Conservation (phyloP, 768 basidiomycete species). For the Kwoniella botswanensis region DNA sequence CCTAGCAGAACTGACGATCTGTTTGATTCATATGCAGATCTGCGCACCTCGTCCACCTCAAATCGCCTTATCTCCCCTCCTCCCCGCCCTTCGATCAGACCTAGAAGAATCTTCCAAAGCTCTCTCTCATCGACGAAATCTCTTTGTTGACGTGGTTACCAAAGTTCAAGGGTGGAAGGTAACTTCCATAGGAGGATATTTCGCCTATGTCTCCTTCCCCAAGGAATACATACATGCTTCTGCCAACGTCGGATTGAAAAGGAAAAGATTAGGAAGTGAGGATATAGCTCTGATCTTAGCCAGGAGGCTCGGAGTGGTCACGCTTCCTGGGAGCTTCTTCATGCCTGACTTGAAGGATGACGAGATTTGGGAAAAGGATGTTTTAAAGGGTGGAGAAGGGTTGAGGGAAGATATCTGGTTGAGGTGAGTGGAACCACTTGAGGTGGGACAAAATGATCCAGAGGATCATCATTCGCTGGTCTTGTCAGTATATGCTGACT, state of each 20-base stretch:
- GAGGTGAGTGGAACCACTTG: conserved; percentile 39
- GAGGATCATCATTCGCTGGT: neutral
- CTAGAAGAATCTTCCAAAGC: conserved; percentile 64
- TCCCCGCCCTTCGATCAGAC: conserved; percentile 65
- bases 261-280: conserved; percentile 58
- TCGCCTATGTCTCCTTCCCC: conserved; percentile 69
- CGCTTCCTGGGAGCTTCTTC: conserved; percentile 73
- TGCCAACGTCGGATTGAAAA: conserved; percentile 25
- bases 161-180: conserved; percentile 65
- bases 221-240: conserved; percentile 21
- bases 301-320: conserved; percentile 68
- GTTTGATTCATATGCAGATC: conserved; percentile 59
- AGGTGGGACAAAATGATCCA: neutral
- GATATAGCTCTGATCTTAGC: conserved; percentile 69
- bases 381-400: conserved; percentile 33
- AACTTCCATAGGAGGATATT: conserved; percentile 74
- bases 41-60: conserved; percentile 78
- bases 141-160: conserved; percentile 66
- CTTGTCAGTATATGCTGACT: neutral
- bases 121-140: conserved; percentile 64
- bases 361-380: conserved; percentile 41
- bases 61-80: conserved; percentile 66
- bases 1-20: no score
- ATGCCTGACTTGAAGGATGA: conserved; percentile 49
- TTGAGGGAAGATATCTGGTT: conserved; percentile 69